Evolutionary conservation across 768 basidiomycete genomes (phyloP).

Genomic region (Grammothele lineata): DNA sequence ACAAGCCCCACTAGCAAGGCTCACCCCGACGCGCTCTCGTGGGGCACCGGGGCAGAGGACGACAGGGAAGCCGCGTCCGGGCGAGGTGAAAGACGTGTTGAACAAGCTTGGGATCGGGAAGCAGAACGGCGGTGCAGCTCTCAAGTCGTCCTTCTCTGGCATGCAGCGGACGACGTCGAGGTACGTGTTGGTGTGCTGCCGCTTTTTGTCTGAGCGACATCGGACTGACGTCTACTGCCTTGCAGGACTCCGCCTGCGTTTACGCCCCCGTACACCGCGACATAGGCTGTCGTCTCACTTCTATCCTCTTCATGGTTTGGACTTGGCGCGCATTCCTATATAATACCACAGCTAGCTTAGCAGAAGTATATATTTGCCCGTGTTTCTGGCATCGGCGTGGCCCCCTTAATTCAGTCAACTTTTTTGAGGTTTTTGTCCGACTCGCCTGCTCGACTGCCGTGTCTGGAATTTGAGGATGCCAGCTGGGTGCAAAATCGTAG

Average conservation of each 20-base stretch:
- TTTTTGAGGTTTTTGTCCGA: too few relatives aligned
- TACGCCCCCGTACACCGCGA: slow-evolving; percentile 32
- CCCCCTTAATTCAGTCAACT: too few relatives aligned
- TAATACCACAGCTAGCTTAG: not conserved
- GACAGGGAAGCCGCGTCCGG: slow-evolving; percentile 49
- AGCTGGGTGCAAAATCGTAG: too few relatives aligned
- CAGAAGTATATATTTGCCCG: too few relatives aligned
- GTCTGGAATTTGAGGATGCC: too few relatives aligned
- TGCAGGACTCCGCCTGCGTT: slow-evolving; percentile 18
- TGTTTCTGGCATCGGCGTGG: too few relatives aligned
- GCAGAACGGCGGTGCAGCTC: slow-evolving; percentile 49
- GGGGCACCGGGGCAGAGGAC: slow-evolving; percentile 37
- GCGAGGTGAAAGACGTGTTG: slow-evolving; percentile 77
- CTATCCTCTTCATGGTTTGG: too few relatives aligned
- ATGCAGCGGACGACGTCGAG: slow-evolving; percentile 42
- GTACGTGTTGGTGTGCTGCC: slow-evolving; percentile 21
- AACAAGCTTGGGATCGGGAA: slow-evolving; percentile 83
- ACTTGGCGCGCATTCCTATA: not conserved
- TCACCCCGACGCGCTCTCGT: slow-evolving; percentile 52
- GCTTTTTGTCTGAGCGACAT: not conserved
- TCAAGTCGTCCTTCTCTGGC: slow-evolving; percentile 70
- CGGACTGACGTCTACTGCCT: not conserved
- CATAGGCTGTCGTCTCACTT: not conserved
- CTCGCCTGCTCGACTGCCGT: too few relatives aligned
- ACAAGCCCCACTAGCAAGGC: slow-evolving; percentile 33